A percentile compares a stretch with the other conserved stretches of the same genome.
Conservation (phyloP, 2,329 filamentous ascomycete species). For the Calonectria honghensis region DNA sequence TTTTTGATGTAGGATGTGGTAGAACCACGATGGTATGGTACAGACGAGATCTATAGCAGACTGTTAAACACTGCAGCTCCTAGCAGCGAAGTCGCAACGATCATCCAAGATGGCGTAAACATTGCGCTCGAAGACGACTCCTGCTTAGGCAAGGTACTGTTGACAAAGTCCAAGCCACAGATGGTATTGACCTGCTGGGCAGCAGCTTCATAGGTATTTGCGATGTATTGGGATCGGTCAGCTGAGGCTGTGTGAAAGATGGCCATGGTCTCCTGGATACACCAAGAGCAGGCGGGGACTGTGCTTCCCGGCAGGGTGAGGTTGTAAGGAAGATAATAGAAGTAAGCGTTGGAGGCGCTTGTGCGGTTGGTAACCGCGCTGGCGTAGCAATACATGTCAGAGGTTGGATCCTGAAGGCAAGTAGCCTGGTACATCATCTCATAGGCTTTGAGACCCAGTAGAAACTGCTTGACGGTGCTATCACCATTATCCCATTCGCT, state of each 20-base stretch:
- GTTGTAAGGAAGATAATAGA: conserved; percentile 92
- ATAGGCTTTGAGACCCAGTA: conserved; percentile 86
- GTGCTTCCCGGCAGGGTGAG: conserved; percentile 79
- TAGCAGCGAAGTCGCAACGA: conserved; percentile 42
- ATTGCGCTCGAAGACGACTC: conserved; percentile 44
- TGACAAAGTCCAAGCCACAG: conserved; percentile 76
- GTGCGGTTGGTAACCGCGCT: conserved; percentile 86
- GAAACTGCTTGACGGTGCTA: conserved; percentile 82
- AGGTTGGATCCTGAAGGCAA: conserved; percentile 82
- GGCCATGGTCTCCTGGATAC: conserved; percentile 87
- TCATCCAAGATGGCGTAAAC: conserved; percentile 47
- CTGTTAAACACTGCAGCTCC: conserved; percentile 44
- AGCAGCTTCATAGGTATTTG: conserved; percentile 80
- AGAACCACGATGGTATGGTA: neutral
- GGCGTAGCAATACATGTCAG: conserved; percentile 86
- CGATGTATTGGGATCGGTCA: conserved; percentile 80
- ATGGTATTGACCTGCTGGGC: conserved; percentile 83
- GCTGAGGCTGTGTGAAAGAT: conserved; percentile 83
- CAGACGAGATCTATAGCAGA: conserved; percentile 44
- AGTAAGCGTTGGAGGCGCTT: conserved; percentile 82
- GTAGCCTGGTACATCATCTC: conserved; percentile 85
- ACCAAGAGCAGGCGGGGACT: conserved; percentile 84
- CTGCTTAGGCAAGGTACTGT: conserved; percentile 69
- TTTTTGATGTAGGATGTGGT: neutral
- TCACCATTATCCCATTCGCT: conserved; percentile 81